Conservation (phyloP, 1,284 basidiomycete genomes). For the Exobasidium cylindrosporum region DNA sequence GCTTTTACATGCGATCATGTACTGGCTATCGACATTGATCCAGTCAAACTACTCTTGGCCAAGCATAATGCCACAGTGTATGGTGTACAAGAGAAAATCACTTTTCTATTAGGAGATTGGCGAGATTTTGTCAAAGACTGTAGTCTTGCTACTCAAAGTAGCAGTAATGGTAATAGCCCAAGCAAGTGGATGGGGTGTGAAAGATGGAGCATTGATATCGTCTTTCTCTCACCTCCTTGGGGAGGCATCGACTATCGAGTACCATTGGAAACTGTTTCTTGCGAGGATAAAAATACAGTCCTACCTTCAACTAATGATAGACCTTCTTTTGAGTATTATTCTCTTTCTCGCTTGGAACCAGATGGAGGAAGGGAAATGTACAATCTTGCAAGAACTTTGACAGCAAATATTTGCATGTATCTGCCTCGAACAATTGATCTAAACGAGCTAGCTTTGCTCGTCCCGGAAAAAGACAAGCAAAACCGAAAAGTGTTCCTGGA, state of each 20-base stretch:
- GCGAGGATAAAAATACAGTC: neutral
- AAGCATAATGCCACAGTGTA: constrained; percentile 84
- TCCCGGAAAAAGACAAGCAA: constrained; percentile 17
- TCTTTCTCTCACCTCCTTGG: constrained; percentile 49
- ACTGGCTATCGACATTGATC: constrained; percentile 86
- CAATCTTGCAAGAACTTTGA: constrained; percentile 24
- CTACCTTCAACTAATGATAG: constrained; percentile 2
- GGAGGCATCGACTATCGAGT: constrained; percentile 41
- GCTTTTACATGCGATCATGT: constrained; percentile 90
- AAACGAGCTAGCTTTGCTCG: constrained; percentile 68
- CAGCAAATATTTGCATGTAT: constrained; percentile 66
- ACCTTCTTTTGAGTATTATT: constrained; percentile 19
- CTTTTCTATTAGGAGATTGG: constrained; percentile 86
- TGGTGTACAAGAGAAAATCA: constrained; percentile 88
- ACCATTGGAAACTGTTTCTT: neutral
- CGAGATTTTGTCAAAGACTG: constrained; percentile 66
- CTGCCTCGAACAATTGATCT: constrained; percentile 80
- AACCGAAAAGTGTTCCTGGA: constrained; percentile 61
- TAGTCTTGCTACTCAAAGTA: constrained; percentile 29
- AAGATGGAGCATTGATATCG: constrained; percentile 10
- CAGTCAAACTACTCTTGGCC: constrained; percentile 76
- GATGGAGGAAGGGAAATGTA: constrained; percentile 80
- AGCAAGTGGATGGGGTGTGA: constrained; percentile 28
- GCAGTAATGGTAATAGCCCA: neutral
- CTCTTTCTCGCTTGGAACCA: constrained; percentile 66